Base-by-base conservation (phyloP, 192 early-diverging fungal species). In the Kappamyces sp. region DNA sequence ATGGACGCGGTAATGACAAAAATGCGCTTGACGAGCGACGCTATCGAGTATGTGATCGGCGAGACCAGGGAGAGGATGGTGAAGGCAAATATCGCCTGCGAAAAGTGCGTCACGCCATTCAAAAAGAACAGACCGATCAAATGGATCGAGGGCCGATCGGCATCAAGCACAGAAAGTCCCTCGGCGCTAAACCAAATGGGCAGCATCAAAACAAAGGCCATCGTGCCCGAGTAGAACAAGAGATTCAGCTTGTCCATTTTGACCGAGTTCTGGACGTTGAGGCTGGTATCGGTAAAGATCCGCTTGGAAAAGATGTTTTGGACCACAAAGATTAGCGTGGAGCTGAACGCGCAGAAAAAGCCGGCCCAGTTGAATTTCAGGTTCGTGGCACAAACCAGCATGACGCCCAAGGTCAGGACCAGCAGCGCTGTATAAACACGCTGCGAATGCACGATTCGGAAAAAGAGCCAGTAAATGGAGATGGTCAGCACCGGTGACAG, bases 301-400 rank as follows among this genome's bases (percentile, higher is more conserved):
- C 82, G 83, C 57, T 94, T 94, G 40, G 84, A 87, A 36, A 89
- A 86, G 57, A 94, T 87, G 62, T 92, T 93, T 67, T 94, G 92
- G 3, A 80, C 72, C 3, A 92, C 92, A 74, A 92, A 94, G 39
- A 91, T 83, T 50, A 91, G 51, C 33, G 80, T 87, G 0, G 89
- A 90, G 1, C 73, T 73, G 8, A 91, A 66, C 0, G 92, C 86
- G 70, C 82, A 90, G 5, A 85, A 34, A 33, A 91, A 77, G 1
- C 92, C 92, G 32, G 90, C 66, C 9, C 80, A 44, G 65, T 86
- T 85, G 68, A 84, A 85, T 3, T 76, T 83, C 38, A 86, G 63
- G 49, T 84, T 80, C 8, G 79, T 84, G 5, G 86, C 73, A 64
- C 90, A 93, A 0, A 92, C 92, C 40, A 94, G 73, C 74, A 94